Conservation (phyloP, 2,329 filamentous ascomycete genomes). For the Penicillium sclerotiorum region DNA sequence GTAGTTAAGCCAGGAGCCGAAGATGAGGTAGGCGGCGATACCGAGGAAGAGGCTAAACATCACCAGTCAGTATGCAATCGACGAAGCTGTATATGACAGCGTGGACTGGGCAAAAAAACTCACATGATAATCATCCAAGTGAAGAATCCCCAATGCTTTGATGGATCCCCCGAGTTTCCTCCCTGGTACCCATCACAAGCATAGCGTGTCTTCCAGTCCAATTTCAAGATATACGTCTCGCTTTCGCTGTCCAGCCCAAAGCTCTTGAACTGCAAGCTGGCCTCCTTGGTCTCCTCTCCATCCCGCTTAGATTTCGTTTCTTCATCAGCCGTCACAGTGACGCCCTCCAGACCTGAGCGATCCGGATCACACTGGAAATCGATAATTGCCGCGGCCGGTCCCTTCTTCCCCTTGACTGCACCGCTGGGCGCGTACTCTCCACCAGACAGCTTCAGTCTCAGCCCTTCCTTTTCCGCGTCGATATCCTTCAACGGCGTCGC, state of each 20-base stretch:
- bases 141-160: slow-evolving; percentile 85
- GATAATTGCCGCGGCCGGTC: slow-evolving; percentile 64
- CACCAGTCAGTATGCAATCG: neutral
- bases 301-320: slow-evolving; percentile 26
- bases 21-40: slow-evolving; percentile 89
- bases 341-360: slow-evolving; percentile 69
- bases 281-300: slow-evolving; percentile 34
- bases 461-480: slow-evolving; percentile 70
- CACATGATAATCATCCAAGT: slow-evolving; percentile 96
- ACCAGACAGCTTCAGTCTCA: slow-evolving; percentile 69
- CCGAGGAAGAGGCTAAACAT: slow-evolving; percentile 75
- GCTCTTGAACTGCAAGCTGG: slow-evolving; percentile 74
- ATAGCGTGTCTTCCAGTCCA: slow-evolving; percentile 86
- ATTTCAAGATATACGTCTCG: slow-evolving; percentile 64
- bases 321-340: slow-evolving; percentile 29
- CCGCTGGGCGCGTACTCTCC: slow-evolving; percentile 48
- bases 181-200: slow-evolving; percentile 69
- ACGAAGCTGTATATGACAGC: neutral
- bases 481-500: slow-evolving; percentile 67
- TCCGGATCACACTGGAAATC: slow-evolving; percentile 81
- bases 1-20: slow-evolving; percentile 98
- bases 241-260: slow-evolving; percentile 67
- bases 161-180: slow-evolving; percentile 40
- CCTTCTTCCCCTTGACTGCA: slow-evolving; percentile 58
- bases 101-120: slow-evolving; percentile 43